A percentile compares a stretch with the other conserved stretches of the same genome.
phyloP scores from a whole-genome alignment of 2,329 filamentous ascomycete species.

The Graphium sp. region DNA sequence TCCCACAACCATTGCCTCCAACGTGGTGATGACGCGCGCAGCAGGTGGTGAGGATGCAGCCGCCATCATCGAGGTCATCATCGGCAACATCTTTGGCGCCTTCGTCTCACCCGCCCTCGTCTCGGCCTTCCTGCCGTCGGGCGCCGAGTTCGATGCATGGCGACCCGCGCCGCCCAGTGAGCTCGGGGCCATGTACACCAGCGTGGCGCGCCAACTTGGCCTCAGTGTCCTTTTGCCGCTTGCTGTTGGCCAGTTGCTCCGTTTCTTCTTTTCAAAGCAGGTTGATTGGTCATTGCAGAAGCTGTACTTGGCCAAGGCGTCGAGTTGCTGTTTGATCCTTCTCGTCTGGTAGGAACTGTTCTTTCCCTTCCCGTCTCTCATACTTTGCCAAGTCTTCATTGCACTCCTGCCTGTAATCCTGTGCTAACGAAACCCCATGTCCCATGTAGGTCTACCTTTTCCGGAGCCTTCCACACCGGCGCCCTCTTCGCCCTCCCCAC shows the following conservation, averaged over 20 bases:
- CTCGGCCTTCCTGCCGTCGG: slow-evolving; percentile 38
- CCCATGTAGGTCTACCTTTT: slow-evolving; percentile 46
- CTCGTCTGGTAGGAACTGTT: slow-evolving; percentile 26
- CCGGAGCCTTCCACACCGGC: slow-evolving; percentile 45
- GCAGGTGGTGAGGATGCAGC: slow-evolving; percentile 52
- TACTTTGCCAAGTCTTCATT: no score
- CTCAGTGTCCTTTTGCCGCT: slow-evolving; percentile 51
- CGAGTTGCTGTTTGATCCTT: slow-evolving; percentile 26
- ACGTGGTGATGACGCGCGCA: slow-evolving; percentile 56
- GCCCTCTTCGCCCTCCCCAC: slow-evolving; percentile 41
- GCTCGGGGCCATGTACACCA: slow-evolving; percentile 43
- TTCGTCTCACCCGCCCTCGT: slow-evolving; percentile 50
- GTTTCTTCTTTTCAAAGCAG: slow-evolving; percentile 28
- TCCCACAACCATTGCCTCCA: slow-evolving; percentile 57
- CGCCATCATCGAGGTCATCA: slow-evolving; percentile 49
- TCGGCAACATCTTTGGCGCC: slow-evolving; percentile 53
- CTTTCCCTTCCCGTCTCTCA: background rate
- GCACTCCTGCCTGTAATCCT: slow-evolving; percentile 18
- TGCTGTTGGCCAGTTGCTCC: slow-evolving; percentile 40
- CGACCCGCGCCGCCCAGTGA: slow-evolving; percentile 33
- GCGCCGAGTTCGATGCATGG: slow-evolving; percentile 35
- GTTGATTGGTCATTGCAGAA: slow-evolving; percentile 35
- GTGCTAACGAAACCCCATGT: no score
- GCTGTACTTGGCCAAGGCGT: slow-evolving; percentile 32
- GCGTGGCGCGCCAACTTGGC: slow-evolving; percentile 52